Conservation (phyloP, 2,329 filamentous ascomycete genomes). For the Penicillium sclerotiorum region DNA sequence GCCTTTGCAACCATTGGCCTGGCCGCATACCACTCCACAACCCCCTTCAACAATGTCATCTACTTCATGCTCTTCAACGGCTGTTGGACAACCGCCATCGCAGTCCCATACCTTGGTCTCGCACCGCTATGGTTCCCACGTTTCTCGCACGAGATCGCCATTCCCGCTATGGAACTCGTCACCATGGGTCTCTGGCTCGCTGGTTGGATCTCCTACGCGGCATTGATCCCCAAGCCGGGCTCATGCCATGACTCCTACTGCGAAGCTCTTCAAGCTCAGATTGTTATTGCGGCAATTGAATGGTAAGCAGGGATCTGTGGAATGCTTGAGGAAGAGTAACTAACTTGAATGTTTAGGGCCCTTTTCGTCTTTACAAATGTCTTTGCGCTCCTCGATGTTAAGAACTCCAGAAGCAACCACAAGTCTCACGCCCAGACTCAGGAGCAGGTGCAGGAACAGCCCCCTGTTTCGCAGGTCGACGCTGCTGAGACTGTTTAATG, state of each 20-base stretch:
- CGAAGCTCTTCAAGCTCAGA: constrained; percentile 23
- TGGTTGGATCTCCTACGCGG: constrained; percentile 27
- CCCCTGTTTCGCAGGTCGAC: constrained; percentile 2
- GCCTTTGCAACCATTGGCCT: constrained; percentile 26
- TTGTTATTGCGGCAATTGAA: constrained; percentile 25
- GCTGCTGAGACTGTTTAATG: constrained; percentile 7
- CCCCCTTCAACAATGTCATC: constrained; percentile 23
- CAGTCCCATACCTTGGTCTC: constrained; percentile 29
- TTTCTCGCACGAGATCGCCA: constrained; percentile 26
- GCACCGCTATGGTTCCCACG: constrained; percentile 25
- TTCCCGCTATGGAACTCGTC: constrained; percentile 23
- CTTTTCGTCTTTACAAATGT: constrained; percentile 26
- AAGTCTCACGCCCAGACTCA: constrained; percentile 10
- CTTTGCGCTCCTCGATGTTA: constrained; percentile 24
- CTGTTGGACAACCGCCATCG: constrained; percentile 28
- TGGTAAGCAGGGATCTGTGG: constrained; percentile 16
- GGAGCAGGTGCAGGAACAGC: background rate
- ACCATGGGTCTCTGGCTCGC: constrained; percentile 26
- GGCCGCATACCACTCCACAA: constrained; percentile 20
- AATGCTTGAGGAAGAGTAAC: background rate
- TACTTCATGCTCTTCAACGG: constrained; percentile 31
- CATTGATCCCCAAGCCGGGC: constrained; percentile 20
- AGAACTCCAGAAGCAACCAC: constrained; percentile 21
- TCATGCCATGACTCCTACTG: constrained; percentile 21
- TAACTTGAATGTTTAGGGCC: constrained; percentile 17